A percentile compares a stretch with the other conserved stretches of the same genome.
phyloP scores from a whole-genome alignment of 345 rosid species.

The Lenwebbia sp. region DNA sequence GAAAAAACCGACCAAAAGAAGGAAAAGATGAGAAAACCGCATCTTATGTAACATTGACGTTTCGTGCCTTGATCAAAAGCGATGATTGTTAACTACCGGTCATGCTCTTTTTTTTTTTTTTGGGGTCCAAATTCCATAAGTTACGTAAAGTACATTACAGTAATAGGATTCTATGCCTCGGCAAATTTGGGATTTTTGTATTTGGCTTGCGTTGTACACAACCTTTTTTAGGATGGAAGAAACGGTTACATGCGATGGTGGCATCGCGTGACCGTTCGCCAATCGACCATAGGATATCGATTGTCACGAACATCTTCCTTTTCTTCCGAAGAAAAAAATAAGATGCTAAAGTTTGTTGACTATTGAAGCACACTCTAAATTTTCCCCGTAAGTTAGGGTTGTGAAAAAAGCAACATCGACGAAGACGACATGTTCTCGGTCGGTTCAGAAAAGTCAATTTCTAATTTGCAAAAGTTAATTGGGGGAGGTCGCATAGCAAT shows the following conservation, averaged over 20 bases:
- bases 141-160: neutral
- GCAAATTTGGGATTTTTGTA: neutral
- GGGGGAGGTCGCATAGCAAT: too few species aligned
- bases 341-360: neutral
- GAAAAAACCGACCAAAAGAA: neutral
- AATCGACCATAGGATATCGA: neutral
- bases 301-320: neutral
- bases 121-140: too few species aligned
- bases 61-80: neutral
- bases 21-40: neutral
- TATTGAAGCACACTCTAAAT: neutral
- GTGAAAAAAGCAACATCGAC: neutral
- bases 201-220: rapidly evolving
- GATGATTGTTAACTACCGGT: neutral
- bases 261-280: neutral
- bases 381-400: neutral
- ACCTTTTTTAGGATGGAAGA: neutral
- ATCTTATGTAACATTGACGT: neutral
- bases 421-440: neutral
- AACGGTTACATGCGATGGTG: neutral
- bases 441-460: too few species aligned
- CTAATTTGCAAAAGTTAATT: too few species aligned
- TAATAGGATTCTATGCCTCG: neutral
- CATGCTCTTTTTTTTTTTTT: neutral
- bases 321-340: neutral